Evolutionary conservation across 371 early-diverging fungal species (phyloP).

Genomic region (Syncephalis fuscata): DNA sequence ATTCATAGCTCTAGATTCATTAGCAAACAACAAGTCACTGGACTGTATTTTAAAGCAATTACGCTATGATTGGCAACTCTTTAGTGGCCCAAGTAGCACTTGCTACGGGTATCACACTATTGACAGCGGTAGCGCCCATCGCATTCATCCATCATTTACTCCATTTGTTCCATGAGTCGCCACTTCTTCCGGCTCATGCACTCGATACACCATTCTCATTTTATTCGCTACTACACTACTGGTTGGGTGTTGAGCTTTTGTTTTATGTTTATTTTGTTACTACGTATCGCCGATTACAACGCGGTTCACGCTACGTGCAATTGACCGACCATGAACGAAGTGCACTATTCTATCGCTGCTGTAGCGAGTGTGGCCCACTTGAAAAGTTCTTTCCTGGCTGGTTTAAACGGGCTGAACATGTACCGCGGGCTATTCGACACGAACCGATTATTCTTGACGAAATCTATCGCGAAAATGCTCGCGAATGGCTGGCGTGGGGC

Average conservation of each 20-base stretch:
- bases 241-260: background rate
- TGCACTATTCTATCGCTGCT: background rate
- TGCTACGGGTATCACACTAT: too few species aligned
- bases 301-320: background rate
- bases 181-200: background rate
- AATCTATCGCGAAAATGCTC: constrained; percentile 1
- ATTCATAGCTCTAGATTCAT: too few species aligned
- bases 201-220: background rate
- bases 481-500: constrained; percentile 3
- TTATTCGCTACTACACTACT: background rate
- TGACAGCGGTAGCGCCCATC: background rate
- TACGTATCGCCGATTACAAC: constrained; percentile 6
- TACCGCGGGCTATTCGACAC: background rate
- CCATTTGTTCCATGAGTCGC: background rate
- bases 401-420: background rate
- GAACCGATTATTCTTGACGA: background rate
- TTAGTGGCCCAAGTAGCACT: too few species aligned
- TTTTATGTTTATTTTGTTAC: background rate
- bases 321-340: background rate
- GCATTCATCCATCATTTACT: constrained; percentile 1
- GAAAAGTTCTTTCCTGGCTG: constrained; percentile 4
- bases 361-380: background rate
- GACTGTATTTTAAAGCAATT: too few species aligned
- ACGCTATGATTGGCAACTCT: too few species aligned
- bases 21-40: too few species aligned